Conservation (phyloP, 2,329 filamentous ascomycete species). For the Ophiostoma sp. region DNA sequence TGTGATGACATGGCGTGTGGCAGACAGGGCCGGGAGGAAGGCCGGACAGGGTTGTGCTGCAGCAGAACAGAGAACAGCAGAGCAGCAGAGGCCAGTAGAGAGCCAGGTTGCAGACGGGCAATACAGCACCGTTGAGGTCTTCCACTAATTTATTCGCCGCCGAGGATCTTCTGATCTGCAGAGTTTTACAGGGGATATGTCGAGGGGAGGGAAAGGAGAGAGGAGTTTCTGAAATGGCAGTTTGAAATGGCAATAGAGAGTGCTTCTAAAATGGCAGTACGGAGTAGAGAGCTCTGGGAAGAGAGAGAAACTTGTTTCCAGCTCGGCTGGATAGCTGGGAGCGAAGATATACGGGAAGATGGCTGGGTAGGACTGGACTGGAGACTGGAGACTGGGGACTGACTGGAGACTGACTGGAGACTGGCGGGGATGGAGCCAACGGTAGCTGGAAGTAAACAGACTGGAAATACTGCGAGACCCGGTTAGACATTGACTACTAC, state of each 20-base stretch:
- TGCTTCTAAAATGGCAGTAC: too few species aligned
- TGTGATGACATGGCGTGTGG: background rate
- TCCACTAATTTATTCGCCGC: background rate
- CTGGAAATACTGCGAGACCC: background rate
- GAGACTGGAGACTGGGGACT: background rate
- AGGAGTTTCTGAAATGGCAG: background rate
- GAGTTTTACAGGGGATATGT: background rate
- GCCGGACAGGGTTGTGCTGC: slow-evolving; percentile 9
- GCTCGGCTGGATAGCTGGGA: background rate
- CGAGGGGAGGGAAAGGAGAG: background rate
- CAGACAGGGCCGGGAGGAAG: background rate
- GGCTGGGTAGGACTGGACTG: background rate
- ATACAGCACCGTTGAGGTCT: too few species aligned
- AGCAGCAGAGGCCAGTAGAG: too few species aligned
- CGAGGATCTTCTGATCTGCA: slow-evolving; percentile 11
- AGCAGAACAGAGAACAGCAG: background rate
- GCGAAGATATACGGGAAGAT: slow-evolving; percentile 2
- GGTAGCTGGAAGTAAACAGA: background rate
- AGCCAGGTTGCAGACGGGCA: too few species aligned
- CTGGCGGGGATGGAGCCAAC: background rate
- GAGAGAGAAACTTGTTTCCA: background rate
- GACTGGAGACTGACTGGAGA: background rate
- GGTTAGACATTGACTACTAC: background rate
- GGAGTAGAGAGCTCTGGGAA: too few species aligned
- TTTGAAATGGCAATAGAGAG: too few species aligned